Percentiles rank a stretch among this genome's conserved stretches.
Conservation (phyloP, 106 monocot genomes). For the Dendrobium huoshanense region DNA sequence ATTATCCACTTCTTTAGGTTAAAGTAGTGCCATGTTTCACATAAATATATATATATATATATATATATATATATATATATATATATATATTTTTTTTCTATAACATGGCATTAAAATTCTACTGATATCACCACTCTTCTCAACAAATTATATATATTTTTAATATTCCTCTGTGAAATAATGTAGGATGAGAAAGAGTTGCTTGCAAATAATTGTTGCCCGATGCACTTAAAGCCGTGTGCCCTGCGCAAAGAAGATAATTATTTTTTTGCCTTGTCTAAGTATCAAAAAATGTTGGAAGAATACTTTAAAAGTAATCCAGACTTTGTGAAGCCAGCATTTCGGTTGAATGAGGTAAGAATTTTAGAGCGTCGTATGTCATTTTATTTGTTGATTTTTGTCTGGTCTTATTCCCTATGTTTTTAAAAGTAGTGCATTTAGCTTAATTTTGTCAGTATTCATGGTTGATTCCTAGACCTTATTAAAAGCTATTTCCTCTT, state of each 20-base stretch:
- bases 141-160: neutral
- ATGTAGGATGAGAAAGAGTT: constrained; percentile 95
- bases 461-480: too few species aligned
- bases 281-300: constrained; percentile 83
- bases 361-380: neutral
- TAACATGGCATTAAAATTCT: neutral
- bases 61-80: too few species aligned
- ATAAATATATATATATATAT: too few species aligned
- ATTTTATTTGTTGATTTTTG: neutral
- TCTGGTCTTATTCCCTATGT: neutral
- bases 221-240: constrained; percentile 90
- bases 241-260: constrained; percentile 80
- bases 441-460: too few species aligned
- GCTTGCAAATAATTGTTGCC: constrained; percentile 78
- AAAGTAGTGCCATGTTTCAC: neutral
- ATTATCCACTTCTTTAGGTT: neutral
- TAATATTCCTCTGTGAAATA: neutral
- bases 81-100: neutral
- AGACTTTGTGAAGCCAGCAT: constrained; percentile 84
- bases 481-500: too few species aligned
- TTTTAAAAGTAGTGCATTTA: neutral
- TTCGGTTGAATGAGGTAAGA: constrained; percentile 85
- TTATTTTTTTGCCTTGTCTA: constrained; percentile 95
- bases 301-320: constrained; percentile 58
- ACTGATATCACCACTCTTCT: neutral